Evolutionary conservation across 768 basidiomycete genomes (phyloP), one percentile per base, ranked within the genome.

Genomic region (Termitomyces sp.): DNA sequence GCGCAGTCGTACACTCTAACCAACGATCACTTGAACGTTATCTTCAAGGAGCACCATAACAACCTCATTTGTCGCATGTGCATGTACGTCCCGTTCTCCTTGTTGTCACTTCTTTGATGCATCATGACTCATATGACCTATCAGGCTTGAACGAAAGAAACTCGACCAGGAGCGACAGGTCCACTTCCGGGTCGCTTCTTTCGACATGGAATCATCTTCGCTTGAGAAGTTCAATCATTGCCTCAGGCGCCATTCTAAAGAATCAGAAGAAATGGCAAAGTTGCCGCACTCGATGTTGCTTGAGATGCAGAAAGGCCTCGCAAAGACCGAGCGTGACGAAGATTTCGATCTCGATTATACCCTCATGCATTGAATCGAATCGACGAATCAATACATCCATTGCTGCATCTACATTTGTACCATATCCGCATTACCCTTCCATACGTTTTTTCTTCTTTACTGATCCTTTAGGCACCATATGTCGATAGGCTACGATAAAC

Each of bases 11-110:
- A 45, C 34, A 13, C 11, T 5, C 54, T 60, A 9, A 52, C 5
- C 12, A 7, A 42, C 4, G 55, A 57, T 3, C 59, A 61, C 37
- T 22, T 57, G 16, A 20, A 33, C 4, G 27, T 57, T 15, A 52
- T 61, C 2, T 61, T 45, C 22, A 59, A 48, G 20, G 27, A 48
- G 3, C 18, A 46, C 11, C 24, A 49, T 33, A 13, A 30, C 16
- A 12, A 20, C 16, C 12, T 39, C 9, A 37, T 59, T 20, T 59
- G 58, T 24, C 58, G 58, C 15, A 49, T 59, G 53, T 59, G 58
- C 58, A 54, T 54, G 58, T 59, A 11, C n/a, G 58, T 54, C 6
- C 1, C 27, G 9, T 24, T 13, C 27, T 48, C 31, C 31, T 5
- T 18, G n/a, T 20, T 42, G n/a, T 36, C 6, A 15, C 4, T 11